Base-by-base conservation (phyloP, 2,329 filamentous ascomycete genomes). In the Diaporthe velutina region DNA sequence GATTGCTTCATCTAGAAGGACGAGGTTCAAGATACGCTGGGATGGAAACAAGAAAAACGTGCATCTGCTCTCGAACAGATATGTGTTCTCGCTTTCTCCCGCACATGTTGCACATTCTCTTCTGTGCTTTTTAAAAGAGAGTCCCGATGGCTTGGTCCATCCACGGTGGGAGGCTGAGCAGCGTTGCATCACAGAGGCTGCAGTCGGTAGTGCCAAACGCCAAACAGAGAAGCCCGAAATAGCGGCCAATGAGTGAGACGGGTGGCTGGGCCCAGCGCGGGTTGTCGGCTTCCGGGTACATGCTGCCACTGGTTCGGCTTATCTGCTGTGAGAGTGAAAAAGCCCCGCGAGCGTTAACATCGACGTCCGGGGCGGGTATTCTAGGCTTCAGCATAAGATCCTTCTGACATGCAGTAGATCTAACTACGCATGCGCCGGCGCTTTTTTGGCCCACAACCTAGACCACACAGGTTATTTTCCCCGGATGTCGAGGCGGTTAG, bases 111-210 rank as follows among this genome's bases (percentile, higher is more conserved):
- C 25, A 45, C 55, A 5, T 8, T 7, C 40, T 45, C 4, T 13
- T 5, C 25, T 48, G 25, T 13, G 22, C 25, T 35, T 30, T 22
- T 35, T 30, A 48, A n/a, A 48, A 8, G 22, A 35, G 19, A 25
- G n/a, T 35, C 10, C 30, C 19, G 30, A 35, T 22, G 57, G 57
- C 35, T 61, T 42, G 15, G 35, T n/a, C 13, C n/a, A 42, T 40
- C 42, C 42, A 50, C 35, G 42, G 61, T 25, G 19, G 40, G 61
- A 38, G 61, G 61, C 61, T 67, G 61, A 67, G 61, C 28, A 35
- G 13, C 7, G 4, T 19, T 58, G 22, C 22, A 25, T n/a, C 33
- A 12, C 17, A n/a, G 61, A 67, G 42, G 61, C 42, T 35, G 42
- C 42, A 67, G 12, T 35, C 30, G 7, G 28, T 67, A 67, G 30